Percentiles rank a stretch among this genome's conserved stretches.
Conservation (phyloP, 2,329 filamentous ascomycete species). For the Microascus cirrosus region DNA sequence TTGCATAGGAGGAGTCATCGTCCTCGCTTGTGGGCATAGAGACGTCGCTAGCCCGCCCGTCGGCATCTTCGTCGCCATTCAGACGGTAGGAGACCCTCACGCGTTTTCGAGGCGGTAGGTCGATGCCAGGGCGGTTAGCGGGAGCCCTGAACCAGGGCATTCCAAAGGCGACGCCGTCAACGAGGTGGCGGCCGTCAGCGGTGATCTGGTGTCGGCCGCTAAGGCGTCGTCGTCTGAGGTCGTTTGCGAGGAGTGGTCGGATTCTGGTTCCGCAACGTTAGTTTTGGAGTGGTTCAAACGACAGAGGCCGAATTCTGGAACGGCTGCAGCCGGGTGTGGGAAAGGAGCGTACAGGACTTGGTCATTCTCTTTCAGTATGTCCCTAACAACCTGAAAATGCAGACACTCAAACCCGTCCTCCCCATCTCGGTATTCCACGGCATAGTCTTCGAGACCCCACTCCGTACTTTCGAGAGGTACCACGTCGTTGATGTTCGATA, state of each 20-base stretch:
- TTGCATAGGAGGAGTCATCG: not conserved
- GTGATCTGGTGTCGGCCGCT: slow-evolving; percentile 76
- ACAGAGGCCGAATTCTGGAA: not conserved
- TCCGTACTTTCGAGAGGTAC: slow-evolving; percentile 70
- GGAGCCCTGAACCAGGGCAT: slow-evolving; percentile 53
- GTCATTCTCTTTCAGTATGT: slow-evolving; percentile 71
- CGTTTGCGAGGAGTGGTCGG: slow-evolving; percentile 63
- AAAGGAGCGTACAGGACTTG: slow-evolving; percentile 56
- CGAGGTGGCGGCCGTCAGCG: slow-evolving; percentile 63
- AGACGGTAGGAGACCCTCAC: slow-evolving; percentile 35
- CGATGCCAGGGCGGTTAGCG: slow-evolving; percentile 51
- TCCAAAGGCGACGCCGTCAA: slow-evolving; percentile 81
- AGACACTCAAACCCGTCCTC: slow-evolving; percentile 68
- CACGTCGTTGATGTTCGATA: slow-evolving; percentile 68
- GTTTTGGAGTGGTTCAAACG: not conserved
- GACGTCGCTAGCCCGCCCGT: not conserved
- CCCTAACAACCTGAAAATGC: slow-evolving; percentile 65
- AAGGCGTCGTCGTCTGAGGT: slow-evolving; percentile 60
- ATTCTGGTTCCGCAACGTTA: slow-evolving; percentile 41
- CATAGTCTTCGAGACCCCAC: slow-evolving; percentile 87
- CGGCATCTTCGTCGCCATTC: slow-evolving; percentile 23
- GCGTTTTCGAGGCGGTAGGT: slow-evolving; percentile 65
- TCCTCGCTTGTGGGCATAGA: not conserved
- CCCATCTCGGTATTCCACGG: slow-evolving; percentile 55
- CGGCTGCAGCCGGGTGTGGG: not conserved